These are phyloP conservation scores for Jacaranda mimosifolia DNA, from an alignment of 257 asterid genomes.

Conservation along the genomic window DNA sequence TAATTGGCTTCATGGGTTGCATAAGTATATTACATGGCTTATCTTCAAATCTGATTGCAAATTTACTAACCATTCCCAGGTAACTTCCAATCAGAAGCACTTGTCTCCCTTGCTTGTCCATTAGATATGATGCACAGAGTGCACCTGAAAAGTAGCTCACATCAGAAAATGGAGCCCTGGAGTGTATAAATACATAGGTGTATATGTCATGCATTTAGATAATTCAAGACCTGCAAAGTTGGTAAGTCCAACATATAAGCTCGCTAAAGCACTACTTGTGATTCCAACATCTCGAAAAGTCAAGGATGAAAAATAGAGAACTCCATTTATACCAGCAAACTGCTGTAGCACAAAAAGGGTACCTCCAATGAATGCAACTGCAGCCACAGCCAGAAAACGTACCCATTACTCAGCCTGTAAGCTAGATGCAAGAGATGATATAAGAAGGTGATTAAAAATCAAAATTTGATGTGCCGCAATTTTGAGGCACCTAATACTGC, in stretches of 20 bases:
- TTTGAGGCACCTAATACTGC: no score
- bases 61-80: constrained; percentile 76
- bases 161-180: constrained; percentile 17
- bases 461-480: background rate
- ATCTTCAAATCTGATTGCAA: constrained; percentile 5
- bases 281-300: constrained; percentile 85
- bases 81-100: constrained; percentile 83
- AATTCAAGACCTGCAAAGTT: constrained; percentile 73
- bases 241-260: constrained; percentile 74
- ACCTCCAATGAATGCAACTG: constrained; percentile 90
- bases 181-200: background rate
- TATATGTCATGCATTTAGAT: constrained; percentile 19
- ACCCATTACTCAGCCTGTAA: constrained; percentile 23
- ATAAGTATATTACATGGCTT: constrained; percentile 6
- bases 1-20: background rate
- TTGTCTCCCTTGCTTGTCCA: constrained; percentile 87
- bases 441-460: background rate
- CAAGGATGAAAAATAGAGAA: constrained; percentile 86
- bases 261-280: constrained; percentile 73
- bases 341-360: constrained; percentile 83
- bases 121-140: constrained; percentile 72
- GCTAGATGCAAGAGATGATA: constrained; percentile 12
- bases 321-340: constrained; percentile 88
- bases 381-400: constrained; percentile 41
- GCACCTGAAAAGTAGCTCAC: constrained; percentile 63